Conservation (phyloP, 176 grass and related monocot species). For the Themeda triandra region DNA sequence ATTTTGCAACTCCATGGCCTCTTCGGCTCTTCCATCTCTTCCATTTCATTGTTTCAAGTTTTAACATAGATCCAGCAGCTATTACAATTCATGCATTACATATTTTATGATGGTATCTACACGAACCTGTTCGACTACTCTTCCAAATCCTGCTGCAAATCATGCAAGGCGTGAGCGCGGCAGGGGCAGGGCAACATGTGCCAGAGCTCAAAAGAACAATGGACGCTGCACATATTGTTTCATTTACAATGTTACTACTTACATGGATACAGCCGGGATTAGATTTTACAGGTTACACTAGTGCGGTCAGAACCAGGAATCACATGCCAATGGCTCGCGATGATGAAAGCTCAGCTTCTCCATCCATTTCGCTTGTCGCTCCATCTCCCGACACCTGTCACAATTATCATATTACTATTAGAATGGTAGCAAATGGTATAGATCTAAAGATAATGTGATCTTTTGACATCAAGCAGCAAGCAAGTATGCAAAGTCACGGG, state of each 20-base stretch:
- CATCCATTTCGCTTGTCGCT: slow-evolving; percentile 59
- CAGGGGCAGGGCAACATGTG: background rate
- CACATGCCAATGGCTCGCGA: slow-evolving; percentile 77
- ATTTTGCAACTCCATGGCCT: background rate
- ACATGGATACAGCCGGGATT: slow-evolving; percentile 46
- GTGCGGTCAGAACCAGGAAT: slow-evolving; percentile 46
- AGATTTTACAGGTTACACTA: slow-evolving; percentile 63
- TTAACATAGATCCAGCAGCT: background rate
- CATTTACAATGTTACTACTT: slow-evolving; percentile 62
- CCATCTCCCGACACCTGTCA: slow-evolving; percentile 44
- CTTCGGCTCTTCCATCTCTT: background rate
- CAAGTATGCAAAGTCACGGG: background rate
- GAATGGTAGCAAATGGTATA: background rate
- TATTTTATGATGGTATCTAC: background rate
- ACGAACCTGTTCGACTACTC: slow-evolving; percentile 17
- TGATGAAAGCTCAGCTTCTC: slow-evolving; percentile 70
- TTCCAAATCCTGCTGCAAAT: slow-evolving; percentile 24
- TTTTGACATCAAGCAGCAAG: background rate
- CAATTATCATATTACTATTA: slow-evolving; percentile 25
- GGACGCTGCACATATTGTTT: slow-evolving; percentile 15
- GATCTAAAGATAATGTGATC: background rate
- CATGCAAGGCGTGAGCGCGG: background rate
- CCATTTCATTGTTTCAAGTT: background rate
- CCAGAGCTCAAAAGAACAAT: slow-evolving; percentile 31
- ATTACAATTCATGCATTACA: slow-evolving; percentile 9